phyloP scores from a whole-genome alignment of 2,329 filamentous ascomycete genomes.

The Microsporum audouinii region DNA sequence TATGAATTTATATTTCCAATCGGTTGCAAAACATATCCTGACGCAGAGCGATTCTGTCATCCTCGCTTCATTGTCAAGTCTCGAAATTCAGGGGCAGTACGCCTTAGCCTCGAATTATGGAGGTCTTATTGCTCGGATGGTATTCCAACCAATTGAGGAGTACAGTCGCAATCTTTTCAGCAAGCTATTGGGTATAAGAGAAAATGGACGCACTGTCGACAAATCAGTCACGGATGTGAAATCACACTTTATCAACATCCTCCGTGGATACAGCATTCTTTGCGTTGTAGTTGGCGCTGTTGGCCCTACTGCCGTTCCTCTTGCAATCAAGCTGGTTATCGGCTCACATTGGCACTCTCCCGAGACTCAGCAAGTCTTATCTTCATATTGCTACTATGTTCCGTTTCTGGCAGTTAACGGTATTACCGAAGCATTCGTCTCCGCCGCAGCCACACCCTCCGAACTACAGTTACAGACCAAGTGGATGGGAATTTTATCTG shows the following conservation, averaged over 20 bases:
- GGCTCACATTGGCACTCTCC: conserved; percentile 64
- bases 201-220: conserved; percentile 10
- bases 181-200: conserved; percentile 47
- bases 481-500: conserved; percentile 76
- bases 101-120: conserved; percentile 92
- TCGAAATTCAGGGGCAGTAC: conserved; percentile 79
- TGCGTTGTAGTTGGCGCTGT: conserved; percentile 57
- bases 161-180: conserved; percentile 84
- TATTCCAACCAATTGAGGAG: conserved; percentile 94
- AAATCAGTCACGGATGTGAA: conserved; percentile 20
- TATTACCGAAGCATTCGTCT: conserved; percentile 82
- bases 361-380: conserved; percentile 61
- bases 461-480: conserved; percentile 66
- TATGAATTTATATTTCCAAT: conserved; percentile 76
- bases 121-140: conserved; percentile 70
- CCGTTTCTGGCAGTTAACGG: conserved; percentile 87
- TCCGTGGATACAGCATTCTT: conserved; percentile 64
- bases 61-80: conserved; percentile 63
- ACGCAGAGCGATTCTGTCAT: conserved; percentile 91
- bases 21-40: conserved; percentile 78
- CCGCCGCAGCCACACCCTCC: conserved; percentile 64
- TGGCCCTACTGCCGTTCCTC: conserved; percentile 63
- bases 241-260: conserved; percentile 37
- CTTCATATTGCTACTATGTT: conserved; percentile 82
- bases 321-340: conserved; percentile 62